Evolutionary conservation across 2,329 filamentous ascomycete species (phyloP).

Genomic region (Fusarium tricinctum): DNA sequence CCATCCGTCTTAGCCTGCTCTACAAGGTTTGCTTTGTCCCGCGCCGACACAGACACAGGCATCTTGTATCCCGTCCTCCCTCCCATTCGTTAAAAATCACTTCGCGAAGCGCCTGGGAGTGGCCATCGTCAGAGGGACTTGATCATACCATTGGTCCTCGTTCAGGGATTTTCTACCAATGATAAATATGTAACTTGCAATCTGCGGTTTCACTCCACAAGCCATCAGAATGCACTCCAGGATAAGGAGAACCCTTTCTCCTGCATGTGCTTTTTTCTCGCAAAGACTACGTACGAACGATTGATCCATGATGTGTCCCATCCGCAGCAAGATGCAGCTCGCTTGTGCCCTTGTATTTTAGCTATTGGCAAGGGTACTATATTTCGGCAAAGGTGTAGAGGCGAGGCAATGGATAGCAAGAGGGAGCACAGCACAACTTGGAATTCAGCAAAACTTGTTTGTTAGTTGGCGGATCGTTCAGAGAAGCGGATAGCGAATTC

Average conservation of each 20-base stretch:
- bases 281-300: constrained; percentile 29
- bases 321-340: constrained; percentile 21
- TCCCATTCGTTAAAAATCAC: constrained; percentile 43
- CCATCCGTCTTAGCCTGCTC: constrained; percentile 24
- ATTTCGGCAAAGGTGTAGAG: constrained; percentile 27
- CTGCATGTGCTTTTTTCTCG: constrained; percentile 45
- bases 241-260: constrained; percentile 31
- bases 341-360: constrained; percentile 25
- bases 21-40: constrained; percentile 34
- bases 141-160: constrained; percentile 40
- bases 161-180: constrained; percentile 47
- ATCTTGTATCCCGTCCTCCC: background rate
- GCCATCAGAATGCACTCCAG: constrained; percentile 36
- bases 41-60: background rate
- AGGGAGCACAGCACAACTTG: constrained; percentile 9
- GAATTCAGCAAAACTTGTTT: constrained; percentile 13
- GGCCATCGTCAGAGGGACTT: constrained; percentile 27
- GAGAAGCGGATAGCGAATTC: constrained; percentile 9
- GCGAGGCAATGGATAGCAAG: constrained; percentile 15
- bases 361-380: constrained; percentile 44
- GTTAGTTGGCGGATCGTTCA: constrained; percentile 17
- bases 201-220: constrained; percentile 45
- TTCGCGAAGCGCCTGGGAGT: constrained; percentile 45
- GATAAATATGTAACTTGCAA: constrained; percentile 20
- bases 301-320: constrained; percentile 30